These are phyloP conservation scores for Ensete glaucum DNA, from an alignment of 176 grass and related monocot genomes.

Conservation along the genomic window DNA sequence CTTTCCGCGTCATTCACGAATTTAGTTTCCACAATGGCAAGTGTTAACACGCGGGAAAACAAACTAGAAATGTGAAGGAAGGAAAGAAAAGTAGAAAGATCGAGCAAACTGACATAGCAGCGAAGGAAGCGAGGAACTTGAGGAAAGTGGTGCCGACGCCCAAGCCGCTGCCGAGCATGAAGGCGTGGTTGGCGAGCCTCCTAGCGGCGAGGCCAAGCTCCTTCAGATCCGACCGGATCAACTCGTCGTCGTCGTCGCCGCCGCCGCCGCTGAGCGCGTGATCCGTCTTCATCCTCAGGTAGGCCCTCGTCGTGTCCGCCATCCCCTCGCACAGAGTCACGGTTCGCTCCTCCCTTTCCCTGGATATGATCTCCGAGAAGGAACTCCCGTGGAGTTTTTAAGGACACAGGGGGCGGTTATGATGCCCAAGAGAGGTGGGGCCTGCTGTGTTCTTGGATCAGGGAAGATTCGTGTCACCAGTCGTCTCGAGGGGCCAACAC, in stretches of 20 bases:
- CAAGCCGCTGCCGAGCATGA: conserved; percentile 53
- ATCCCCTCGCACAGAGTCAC: not conserved
- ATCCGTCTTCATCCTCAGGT: conserved; percentile 54
- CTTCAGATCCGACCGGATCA: conserved; percentile 65
- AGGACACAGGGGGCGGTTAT: not conserved
- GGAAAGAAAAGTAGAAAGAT: not conserved
- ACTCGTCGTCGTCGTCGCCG: conserved; percentile 25
- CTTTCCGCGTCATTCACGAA: too few species aligned
- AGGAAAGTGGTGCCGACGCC: conserved; percentile 57
- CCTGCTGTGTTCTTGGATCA: too few species aligned
- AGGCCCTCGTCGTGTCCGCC: conserved; percentile 16
- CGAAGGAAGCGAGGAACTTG: conserved; percentile 65
- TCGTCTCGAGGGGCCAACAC: too few species aligned
- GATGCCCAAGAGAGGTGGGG: not conserved
- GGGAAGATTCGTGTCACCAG: too few species aligned
- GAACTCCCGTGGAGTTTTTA: not conserved
- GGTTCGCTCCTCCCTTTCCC: not conserved
- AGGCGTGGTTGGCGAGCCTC: conserved; percentile 66
- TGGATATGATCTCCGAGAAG: not conserved
- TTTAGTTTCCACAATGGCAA: too few species aligned
- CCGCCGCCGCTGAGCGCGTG: conserved; percentile 19
- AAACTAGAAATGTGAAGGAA: not conserved
- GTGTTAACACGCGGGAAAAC: too few species aligned
- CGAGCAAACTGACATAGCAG: conserved; percentile 46
- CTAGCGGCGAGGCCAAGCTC: conserved; percentile 47